Evolutionary conservation across 371 early-diverging fungal species (phyloP).

Genomic region (Actinomucor elegans): DNA sequence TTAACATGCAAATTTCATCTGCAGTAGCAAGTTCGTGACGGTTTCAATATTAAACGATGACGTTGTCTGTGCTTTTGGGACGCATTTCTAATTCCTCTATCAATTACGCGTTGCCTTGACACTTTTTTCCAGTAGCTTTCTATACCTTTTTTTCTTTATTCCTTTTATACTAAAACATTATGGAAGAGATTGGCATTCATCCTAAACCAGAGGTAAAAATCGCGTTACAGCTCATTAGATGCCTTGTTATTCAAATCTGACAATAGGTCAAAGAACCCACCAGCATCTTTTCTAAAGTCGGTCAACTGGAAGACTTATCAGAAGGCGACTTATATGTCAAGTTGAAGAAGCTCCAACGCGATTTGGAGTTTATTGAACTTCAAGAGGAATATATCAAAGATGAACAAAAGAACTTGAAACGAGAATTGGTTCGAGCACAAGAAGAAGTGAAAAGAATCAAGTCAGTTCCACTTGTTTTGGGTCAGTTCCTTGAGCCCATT

Average conservation of each 20-base stretch:
- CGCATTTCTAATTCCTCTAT: background rate
- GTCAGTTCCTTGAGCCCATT: constrained; percentile 99
- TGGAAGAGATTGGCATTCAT: constrained; percentile 51
- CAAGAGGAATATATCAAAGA: constrained; percentile 99
- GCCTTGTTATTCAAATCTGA: background rate
- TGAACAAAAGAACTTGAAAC: constrained; percentile 96
- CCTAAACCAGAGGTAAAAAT: constrained; percentile 33
- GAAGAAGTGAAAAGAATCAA: constrained; percentile 99
- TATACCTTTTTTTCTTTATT: background rate
- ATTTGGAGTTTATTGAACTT: constrained; percentile 94
- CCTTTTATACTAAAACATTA: background rate
- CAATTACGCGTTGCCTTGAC: constrained; percentile 1
- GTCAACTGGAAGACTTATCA: constrained; percentile 55
- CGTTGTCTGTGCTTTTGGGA: no score
- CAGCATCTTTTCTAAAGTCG: constrained; percentile 19
- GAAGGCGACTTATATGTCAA: constrained; percentile 90
- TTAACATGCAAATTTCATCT: no score
- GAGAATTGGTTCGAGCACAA: constrained; percentile 93
- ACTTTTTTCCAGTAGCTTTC: background rate
- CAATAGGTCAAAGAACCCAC: constrained; percentile 28
- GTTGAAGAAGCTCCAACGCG: constrained; percentile 93
- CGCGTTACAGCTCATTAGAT: no score
- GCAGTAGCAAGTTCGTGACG: no score
- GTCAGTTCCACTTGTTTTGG: constrained; percentile 99
- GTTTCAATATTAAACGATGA: no score